Percentiles rank a stretch among this genome's conserved stretches.
phyloP scores from a whole-genome alignment of 129 eudicot genomes.

The Gnaphalium uliginosum region DNA sequence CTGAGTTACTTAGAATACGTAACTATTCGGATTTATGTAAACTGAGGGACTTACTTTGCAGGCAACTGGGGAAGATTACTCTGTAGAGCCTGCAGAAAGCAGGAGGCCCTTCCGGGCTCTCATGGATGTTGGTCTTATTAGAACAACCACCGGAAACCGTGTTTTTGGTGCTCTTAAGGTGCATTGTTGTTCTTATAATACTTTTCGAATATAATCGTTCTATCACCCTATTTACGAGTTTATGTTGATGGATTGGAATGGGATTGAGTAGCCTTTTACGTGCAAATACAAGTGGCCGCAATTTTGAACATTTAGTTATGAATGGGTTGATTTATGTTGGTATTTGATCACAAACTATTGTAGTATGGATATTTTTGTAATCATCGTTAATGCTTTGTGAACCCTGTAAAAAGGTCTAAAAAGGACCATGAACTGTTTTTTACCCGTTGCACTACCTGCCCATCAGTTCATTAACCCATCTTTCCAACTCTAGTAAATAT shows the following conservation, averaged over 20 bases:
- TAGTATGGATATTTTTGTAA: background rate
- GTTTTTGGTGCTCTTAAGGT: conserved; percentile 70
- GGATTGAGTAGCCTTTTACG: background rate
- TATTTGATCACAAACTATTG: background rate
- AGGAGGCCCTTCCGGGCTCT: conserved; percentile 73
- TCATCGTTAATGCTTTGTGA: no score
- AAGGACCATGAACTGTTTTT: background rate
- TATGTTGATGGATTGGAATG: background rate
- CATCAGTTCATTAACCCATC: background rate
- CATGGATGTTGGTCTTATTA: conserved; percentile 57
- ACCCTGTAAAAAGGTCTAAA: background rate
- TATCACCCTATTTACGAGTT: background rate
- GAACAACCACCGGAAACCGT: conserved; percentile 66
- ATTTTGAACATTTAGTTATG: background rate
- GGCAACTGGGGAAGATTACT: conserved; percentile 59
- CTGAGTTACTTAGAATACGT: background rate
- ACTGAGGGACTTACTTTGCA: conserved; percentile 11
- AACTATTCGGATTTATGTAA: background rate
- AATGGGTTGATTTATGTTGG: background rate
- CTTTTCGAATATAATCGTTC: background rate
- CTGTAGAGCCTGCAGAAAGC: conserved; percentile 56
- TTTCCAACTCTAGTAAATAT: background rate
- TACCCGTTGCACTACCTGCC: background rate
- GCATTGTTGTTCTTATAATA: background rate
- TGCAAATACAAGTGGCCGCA: background rate